phyloP scores from a whole-genome alignment of 352 stramenopile genomes.

The Blastocystis sp. region DNA sequence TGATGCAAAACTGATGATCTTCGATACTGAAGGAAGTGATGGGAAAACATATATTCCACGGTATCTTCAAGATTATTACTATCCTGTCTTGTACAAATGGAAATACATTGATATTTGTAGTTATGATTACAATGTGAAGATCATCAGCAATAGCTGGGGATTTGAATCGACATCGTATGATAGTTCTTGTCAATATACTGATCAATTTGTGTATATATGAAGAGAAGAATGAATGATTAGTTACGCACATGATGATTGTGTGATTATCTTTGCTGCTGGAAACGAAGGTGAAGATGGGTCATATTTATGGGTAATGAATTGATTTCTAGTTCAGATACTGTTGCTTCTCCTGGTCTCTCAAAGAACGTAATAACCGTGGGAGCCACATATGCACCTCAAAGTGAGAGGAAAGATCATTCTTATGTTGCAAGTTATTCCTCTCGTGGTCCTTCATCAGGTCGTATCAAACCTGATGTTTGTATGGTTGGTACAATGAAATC shows the following conservation, averaged over 20 bases:
- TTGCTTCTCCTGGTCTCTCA: background rate
- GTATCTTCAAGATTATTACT: conserved; percentile 10
- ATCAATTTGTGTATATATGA: background rate
- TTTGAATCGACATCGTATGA: background rate
- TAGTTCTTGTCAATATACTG: background rate
- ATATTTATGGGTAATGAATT: background rate
- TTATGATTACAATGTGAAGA: background rate
- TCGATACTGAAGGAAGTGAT: background rate
- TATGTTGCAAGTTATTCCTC: conserved; percentile 34
- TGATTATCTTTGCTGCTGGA: conserved; percentile 31
- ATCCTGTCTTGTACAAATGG: background rate
- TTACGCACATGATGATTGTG: background rate
- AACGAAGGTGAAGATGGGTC: conserved; percentile 40
- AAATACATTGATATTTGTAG: background rate
- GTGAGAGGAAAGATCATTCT: background rate
- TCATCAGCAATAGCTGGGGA: conserved; percentile 22
- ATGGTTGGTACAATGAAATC: background rate
- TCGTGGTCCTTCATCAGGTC: background rate
- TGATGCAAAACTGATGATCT: background rate
- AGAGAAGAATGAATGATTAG: background rate
- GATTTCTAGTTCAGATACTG: background rate
- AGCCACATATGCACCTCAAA: background rate
- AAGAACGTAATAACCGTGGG: conserved; percentile 42
- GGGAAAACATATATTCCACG: background rate
- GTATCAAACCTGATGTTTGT: conserved; percentile 31